A percentile compares a stretch with the other conserved stretches of the same genome.
Conservation (phyloP, 331 rosid species). For the Arachis monticola region DNA sequence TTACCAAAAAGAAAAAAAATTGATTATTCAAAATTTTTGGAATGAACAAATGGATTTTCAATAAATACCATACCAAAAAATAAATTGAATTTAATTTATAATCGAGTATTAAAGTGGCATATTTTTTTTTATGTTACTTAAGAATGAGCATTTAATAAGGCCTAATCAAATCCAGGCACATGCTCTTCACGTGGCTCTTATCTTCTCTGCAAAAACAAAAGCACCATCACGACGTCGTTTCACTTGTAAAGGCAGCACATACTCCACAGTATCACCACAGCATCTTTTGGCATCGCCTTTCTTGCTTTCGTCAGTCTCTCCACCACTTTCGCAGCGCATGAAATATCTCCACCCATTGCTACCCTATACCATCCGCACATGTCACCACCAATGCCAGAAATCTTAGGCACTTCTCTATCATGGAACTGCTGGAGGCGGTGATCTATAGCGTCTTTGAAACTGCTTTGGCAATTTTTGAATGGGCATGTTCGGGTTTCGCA, state of each 20-base stretch:
- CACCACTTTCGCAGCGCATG: slow-evolving; percentile 24
- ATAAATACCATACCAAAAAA: too few species aligned
- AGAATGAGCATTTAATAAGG: too few species aligned
- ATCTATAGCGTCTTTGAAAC: slow-evolving; percentile 31
- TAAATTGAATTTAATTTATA: too few species aligned
- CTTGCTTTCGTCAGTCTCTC: slow-evolving; percentile 51
- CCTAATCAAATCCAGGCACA: slow-evolving; percentile 39
- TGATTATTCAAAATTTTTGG: too few species aligned
- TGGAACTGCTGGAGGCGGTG: slow-evolving; percentile 2
- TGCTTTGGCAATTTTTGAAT: slow-evolving; percentile 37
- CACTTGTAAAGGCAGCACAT: slow-evolving; percentile 51
- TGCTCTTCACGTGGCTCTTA: slow-evolving; percentile 54
- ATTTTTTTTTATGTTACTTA: too few species aligned
- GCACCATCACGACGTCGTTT: slow-evolving; percentile 51
- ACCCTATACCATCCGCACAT: slow-evolving; percentile 54
- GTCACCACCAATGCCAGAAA: slow-evolving; percentile 44
- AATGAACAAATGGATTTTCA: too few species aligned
- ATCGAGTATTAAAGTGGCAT: too few species aligned
- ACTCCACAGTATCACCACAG: slow-evolving; percentile 58
- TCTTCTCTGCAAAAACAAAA: slow-evolving; percentile 61
- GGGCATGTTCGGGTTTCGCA: slow-evolving; percentile 48
- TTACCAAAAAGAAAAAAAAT: too few species aligned
- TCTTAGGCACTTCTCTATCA: slow-evolving; percentile 42
- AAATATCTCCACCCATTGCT: slow-evolving; percentile 32
- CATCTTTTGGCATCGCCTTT: slow-evolving; percentile 51